A percentile compares a stretch with the other conserved stretches of the same genome.
Conservation (phyloP, 2,329 filamentous ascomycete genomes). For the Ceratocystis destructans region DNA sequence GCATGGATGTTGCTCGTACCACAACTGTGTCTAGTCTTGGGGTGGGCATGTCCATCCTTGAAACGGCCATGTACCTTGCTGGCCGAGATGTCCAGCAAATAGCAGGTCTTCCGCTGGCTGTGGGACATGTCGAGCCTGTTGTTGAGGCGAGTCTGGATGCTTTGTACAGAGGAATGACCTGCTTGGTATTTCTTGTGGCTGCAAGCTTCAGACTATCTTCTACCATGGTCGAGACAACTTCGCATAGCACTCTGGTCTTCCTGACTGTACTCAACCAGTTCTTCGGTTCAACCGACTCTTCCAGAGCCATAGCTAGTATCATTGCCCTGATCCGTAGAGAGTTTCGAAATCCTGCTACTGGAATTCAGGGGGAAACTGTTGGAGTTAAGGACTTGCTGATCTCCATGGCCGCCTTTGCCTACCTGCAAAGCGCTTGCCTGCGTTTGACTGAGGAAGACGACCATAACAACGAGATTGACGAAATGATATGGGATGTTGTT, state of each 20-base stretch:
- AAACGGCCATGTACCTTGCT: conserved; percentile 40
- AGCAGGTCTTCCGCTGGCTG: conserved; percentile 22
- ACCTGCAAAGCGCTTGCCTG: conserved; percentile 45
- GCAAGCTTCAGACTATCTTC: conserved; percentile 46
- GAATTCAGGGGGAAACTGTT: conserved; percentile 44
- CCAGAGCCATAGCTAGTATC: conserved; percentile 52
- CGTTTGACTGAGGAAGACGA: conserved; percentile 38
- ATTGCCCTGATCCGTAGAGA: conserved; percentile 50
- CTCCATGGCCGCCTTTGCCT: conserved; percentile 46
- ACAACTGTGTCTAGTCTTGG: conserved; percentile 45
- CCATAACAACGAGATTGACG: conserved; percentile 35
- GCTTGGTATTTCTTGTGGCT: conserved; percentile 47
- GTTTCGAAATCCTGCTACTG: conserved; percentile 49
- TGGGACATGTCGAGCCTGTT: conserved; percentile 40
- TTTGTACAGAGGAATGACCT: conserved; percentile 43
- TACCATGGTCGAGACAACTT: conserved; percentile 40
- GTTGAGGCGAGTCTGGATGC: conserved; percentile 43
- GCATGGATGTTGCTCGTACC: conserved; percentile 40
- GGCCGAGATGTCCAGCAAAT: conserved; percentile 32
- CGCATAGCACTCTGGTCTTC: conserved; percentile 43
- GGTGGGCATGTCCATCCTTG: conserved; percentile 40
- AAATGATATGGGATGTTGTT: conserved; percentile 53
- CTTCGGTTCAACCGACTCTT: conserved; percentile 56
- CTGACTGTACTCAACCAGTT: conserved; percentile 49
- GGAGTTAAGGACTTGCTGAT: conserved; percentile 47